Base-by-base conservation (phyloP, 495 filamentous ascomycete genomes). In the Astrocystis sublimbata region DNA sequence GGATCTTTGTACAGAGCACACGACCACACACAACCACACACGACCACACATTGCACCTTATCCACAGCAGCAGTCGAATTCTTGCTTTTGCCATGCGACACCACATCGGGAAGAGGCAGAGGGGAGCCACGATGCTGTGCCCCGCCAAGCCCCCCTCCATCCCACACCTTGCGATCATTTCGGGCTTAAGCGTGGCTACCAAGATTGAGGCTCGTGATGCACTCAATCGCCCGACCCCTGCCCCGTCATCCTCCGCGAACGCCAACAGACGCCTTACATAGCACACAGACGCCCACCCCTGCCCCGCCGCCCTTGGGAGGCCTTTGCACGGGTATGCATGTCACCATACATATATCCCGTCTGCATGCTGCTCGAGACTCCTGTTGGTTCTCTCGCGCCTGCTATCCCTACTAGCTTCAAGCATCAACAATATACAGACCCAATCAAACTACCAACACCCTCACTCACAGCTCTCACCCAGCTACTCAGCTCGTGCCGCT, bases 381-480 rank as follows among this genome's bases (percentile, higher is more conserved):
- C 45, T 62, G 65, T 71, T 61, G 62, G 63, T 53, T 47, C 19
- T 58, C 5, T 54, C 58, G 53, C 46, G 62, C 23, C 53, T 64
- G 60, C 36, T 58, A 67, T 28, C 57, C 58, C 60, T 65, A 58
- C 60, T 69, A 67, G 66, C 50, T 67, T 55, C 69, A 65, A 63
- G 52, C 66, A 71, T 67, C 57, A 61, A 45, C 47, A 60, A n/a
- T 59, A 51, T 61, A 58, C 43, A 51, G 40, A 56, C 45, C 41
- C 43, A 60, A 61, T 33, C 46, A 42, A 28, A 15, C 15, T 23
- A 40, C 26, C 31, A 52, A 58, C 28, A 46, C 19, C 35, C 10
- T 28, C 31, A 36, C 17, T 46, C 23, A n/a, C 38, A 23, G 43
- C 36, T 24, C 24, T 43, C 24, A 31, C 26, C 40, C 57, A 26